Base-by-base conservation (phyloP, 306 rosid species). In the Carpinus fangiana region DNA sequence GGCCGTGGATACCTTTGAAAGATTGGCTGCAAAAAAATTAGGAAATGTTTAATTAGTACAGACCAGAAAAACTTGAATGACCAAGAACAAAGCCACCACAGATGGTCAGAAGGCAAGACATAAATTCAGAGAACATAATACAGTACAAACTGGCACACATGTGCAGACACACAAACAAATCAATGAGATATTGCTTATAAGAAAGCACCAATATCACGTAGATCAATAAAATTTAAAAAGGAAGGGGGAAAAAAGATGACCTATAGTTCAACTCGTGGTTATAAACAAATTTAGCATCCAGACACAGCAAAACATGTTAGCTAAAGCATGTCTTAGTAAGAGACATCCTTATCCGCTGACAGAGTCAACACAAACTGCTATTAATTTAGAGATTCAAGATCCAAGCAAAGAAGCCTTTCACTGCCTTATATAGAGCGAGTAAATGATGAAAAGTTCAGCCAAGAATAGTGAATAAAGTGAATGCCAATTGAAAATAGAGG, bases 1-100 rank as follows among this genome's bases (percentile, higher is more conserved):
- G 98, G 99, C 50, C 98, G 90, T 9, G 99, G 98, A 91, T 93
- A 89, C 87, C 99, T 91, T 85, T 96, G 98, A 88, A 96, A 96
- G 83, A 96, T 96, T 73, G 97, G 98, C 99, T 96, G 93, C 79
- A 87, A 87, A 87, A 87, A 87, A 73, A 28, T 17, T 43, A 67
- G 45, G 45, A 50, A 70, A 84, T 34, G 72, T 71, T 81, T 72
- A 78, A 78, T 89, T 70, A 91, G 91, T 79, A 80, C 79, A 84
- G 46, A 84, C 64, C 52, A 77, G 67, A 77, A 80, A 81, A 79
- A 73, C 79, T 66, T 41, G 12, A 28, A 66, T 47, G 74, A 64
- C 75, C 70, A 72, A 71, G 77, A 41, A 82, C 47, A 62, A 74
- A 70, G 52, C 70, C 74, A 76, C n/a, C 43, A 78, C 46, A 70